phyloP scores from a whole-genome alignment of 345 rosid genomes.

The Passiflora organensis region DNA sequence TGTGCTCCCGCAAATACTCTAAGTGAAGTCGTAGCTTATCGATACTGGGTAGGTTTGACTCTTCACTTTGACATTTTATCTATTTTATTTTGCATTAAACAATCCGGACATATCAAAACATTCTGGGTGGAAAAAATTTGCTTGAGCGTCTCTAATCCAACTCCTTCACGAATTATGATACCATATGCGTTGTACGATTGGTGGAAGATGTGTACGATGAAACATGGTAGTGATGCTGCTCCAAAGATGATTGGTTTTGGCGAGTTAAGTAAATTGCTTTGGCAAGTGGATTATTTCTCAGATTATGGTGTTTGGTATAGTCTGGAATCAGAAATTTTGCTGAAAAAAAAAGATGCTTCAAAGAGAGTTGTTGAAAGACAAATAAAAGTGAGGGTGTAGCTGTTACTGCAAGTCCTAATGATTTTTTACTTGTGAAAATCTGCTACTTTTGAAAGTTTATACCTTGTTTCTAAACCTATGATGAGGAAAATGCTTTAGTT shows the following conservation, averaged over 20 bases:
- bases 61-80: slow-evolving; percentile 9
- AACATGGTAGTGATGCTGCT: background rate
- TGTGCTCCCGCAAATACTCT: slow-evolving; percentile 73
- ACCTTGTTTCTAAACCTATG: background rate
- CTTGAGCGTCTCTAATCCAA: background rate
- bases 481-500: background rate
- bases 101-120: slow-evolving; percentile 6
- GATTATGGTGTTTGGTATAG: too few species aligned
- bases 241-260: too few species aligned
- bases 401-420: background rate
- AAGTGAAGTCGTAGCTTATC: slow-evolving; percentile 82
- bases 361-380: background rate
- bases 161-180: slow-evolving; percentile 1
- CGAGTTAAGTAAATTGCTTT: background rate
- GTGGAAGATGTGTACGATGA: slow-evolving; percentile 8
- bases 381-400: background rate
- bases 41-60: slow-evolving; percentile 78
- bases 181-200: background rate
- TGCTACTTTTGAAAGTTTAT: background rate
- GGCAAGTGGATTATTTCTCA: background rate
- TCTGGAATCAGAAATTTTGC: too few species aligned
- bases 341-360: background rate
- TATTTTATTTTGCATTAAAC: background rate
- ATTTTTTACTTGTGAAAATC: too few species aligned
- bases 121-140: background rate